phyloP scores from a whole-genome alignment of 352 stramenopile species.

The Phytophthora ramorum region DNA sequence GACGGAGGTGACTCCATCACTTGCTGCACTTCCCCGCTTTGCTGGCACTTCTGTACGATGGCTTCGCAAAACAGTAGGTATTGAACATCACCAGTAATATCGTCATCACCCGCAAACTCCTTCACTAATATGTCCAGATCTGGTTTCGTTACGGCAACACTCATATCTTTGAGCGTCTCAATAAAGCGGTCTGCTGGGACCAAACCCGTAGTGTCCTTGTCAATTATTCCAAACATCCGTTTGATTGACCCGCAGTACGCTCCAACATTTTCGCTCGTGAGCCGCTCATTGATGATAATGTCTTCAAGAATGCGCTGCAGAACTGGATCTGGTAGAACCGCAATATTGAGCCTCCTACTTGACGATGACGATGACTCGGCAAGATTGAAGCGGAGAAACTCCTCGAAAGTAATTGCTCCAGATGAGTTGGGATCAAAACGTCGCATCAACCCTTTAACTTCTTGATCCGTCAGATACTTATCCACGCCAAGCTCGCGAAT shows the following conservation, averaged over 20 bases:
- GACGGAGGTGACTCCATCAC: slow-evolving; percentile 35
- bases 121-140: slow-evolving; percentile 54
- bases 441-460: slow-evolving; percentile 83
- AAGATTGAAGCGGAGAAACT: slow-evolving; percentile 84
- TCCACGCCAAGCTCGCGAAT: slow-evolving; percentile 79
- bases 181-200: slow-evolving; percentile 55
- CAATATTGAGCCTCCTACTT: slow-evolving; percentile 37
- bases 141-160: slow-evolving; percentile 43
- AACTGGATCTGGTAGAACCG: slow-evolving; percentile 31
- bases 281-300: slow-evolving; percentile 56
- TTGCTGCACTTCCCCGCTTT: slow-evolving; percentile 33
- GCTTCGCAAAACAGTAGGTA: slow-evolving; percentile 70
- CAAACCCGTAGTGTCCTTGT: slow-evolving; percentile 71
- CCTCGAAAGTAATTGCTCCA: slow-evolving; percentile 74
- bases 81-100: slow-evolving; percentile 39
- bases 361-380: slow-evolving; percentile 66
- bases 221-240: slow-evolving; percentile 83
- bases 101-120: slow-evolving; percentile 48
- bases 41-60: slow-evolving; percentile 55
- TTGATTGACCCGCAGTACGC: slow-evolving; percentile 76
- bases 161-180: slow-evolving; percentile 72
- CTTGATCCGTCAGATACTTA: slow-evolving; percentile 73
- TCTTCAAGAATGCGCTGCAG: slow-evolving; percentile 54
- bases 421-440: slow-evolving; percentile 75
- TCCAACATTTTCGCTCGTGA: slow-evolving; percentile 47